Base-by-base conservation (phyloP, 805 yeast species). In the Suhomyces faveliae region DNA sequence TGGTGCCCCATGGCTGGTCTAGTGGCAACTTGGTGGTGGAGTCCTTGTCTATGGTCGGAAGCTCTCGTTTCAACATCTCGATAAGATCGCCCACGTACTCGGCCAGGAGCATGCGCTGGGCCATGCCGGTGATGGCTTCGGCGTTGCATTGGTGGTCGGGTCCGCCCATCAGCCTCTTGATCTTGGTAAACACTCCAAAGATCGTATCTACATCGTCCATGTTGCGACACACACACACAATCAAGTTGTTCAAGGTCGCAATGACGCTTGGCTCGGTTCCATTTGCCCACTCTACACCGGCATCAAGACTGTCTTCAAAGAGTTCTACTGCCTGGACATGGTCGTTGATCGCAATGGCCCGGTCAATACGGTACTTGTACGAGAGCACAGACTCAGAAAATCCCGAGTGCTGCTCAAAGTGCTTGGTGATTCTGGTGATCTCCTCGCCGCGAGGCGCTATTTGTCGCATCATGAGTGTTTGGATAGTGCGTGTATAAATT, bases 221-320 rank as follows among this genome's bases (percentile, higher is more conserved):
- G 27, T 70, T 63, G 4, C 61, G 48, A 20, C 73, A 66, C 7
- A 66, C 44, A 0, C 68, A 52, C 21, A 74, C 51, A 8, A 81
- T 67, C 52, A 80, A 74, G 12, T 74, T 66, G 56, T 73, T 72
- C 49, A 84, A 62, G 0, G 78, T 66, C 5, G 67, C 59, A 49
- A 66, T 69, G 2, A 79, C 52, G n/a, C 64, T 63, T 1, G 77
- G 73, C 62, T 66, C 62, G 12, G 51, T 45, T 24, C 51, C 55
- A 8, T 48, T 38, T 1, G 54, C 35, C 74, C 74, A 69, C 25
- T 58, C 56, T 4, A 48, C 48, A 21, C 42, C 50, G 1, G 53
- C 40, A 7, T 49, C 45, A 12, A 66, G 33, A 51, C 76, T 71
- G 42, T 67, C 63, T 12, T 65, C 64, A 46, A 70, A 73, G 9